Percentiles rank a stretch among this genome's conserved stretches.
Evolutionary conservation across 1,284 basidiomycete species (phyloP).

Genomic region (Trichosporon sp.): DNA sequence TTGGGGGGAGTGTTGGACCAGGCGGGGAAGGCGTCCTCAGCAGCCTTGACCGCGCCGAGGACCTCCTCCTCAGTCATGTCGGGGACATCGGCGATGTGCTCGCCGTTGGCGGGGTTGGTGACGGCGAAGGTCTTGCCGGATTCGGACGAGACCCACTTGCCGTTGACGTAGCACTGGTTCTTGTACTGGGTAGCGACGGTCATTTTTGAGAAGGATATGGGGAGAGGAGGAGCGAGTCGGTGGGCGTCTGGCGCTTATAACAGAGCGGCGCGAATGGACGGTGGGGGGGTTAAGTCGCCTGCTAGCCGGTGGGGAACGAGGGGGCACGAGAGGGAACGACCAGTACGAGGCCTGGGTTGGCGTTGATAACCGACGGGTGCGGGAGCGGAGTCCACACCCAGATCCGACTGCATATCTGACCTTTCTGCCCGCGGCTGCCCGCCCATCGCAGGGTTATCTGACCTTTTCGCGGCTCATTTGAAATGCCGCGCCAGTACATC

Average conservation of each 20-base stretch:
- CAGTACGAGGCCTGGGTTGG: slow-evolving; percentile 13
- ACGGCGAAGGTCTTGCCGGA: slow-evolving; percentile 69
- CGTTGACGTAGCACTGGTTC: slow-evolving; percentile 69
- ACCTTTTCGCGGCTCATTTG: slow-evolving; percentile 6
- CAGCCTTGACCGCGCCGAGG: slow-evolving; percentile 73
- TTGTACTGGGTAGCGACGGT: slow-evolving; percentile 26
- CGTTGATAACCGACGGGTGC: slow-evolving; percentile 24
- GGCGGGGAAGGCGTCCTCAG: slow-evolving; percentile 69
- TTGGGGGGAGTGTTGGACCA: slow-evolving; percentile 72
- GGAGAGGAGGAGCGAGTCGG: neutral
- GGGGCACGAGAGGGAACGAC: neutral
- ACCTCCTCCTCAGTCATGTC: slow-evolving; percentile 81
- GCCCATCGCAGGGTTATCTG: neutral
- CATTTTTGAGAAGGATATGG: slow-evolving; percentile 22
- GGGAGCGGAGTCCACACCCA: slow-evolving; percentile 4
- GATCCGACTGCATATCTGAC: slow-evolving; percentile 14
- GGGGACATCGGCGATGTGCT: slow-evolving; percentile 75
- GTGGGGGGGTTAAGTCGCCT: neutral
- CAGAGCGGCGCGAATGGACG: neutral
- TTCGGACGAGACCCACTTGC: slow-evolving; percentile 76
- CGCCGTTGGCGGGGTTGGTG: slow-evolving; percentile 75
- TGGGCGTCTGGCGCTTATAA: slow-evolving; percentile 1
- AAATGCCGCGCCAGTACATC: neutral
- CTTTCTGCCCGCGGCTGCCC: neutral
- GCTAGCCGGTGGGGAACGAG: neutral